Conservation (phyloP, 1,139 yeast genomes). For the Pneumocystis oryctolagi region DNA sequence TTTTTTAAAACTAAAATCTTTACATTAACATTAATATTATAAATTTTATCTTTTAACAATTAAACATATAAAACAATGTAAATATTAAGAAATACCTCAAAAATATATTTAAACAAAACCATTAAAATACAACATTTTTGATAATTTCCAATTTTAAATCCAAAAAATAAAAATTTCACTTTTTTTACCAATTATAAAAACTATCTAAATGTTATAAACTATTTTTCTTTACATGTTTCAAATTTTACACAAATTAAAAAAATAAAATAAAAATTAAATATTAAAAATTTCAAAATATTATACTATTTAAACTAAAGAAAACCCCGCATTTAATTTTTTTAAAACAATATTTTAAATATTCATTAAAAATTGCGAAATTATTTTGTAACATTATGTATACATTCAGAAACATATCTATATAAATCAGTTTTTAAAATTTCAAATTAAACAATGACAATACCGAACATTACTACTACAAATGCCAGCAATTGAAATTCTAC, state of each 20-base stretch:
- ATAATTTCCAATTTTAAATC: background rate
- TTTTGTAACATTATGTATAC: background rate
- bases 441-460: conserved; percentile 25
- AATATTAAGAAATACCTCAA: too few species aligned
- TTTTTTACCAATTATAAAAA: background rate
- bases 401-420: background rate
- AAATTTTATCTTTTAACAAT: too few species aligned
- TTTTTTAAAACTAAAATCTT: too few species aligned
- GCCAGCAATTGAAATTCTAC: conserved; percentile 89
- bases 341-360: background rate
- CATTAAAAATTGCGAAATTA: background rate
- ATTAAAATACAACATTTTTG: background rate
- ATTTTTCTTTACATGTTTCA: background rate
- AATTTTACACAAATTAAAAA: background rate
- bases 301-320: background rate
- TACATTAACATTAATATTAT: too few species aligned
- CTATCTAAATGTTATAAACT: background rate
- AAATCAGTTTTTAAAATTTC: background rate
- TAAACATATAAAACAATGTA: too few species aligned
- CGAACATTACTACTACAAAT: conserved; percentile 65
- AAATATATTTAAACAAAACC: too few species aligned
- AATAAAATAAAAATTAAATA: background rate
- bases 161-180: background rate
- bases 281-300: background rate
- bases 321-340: background rate